These are phyloP conservation scores for Mortierella claussenii DNA, from an alignment of 192 early-diverging fungal genomes.

Conservation along the genomic window DNA sequence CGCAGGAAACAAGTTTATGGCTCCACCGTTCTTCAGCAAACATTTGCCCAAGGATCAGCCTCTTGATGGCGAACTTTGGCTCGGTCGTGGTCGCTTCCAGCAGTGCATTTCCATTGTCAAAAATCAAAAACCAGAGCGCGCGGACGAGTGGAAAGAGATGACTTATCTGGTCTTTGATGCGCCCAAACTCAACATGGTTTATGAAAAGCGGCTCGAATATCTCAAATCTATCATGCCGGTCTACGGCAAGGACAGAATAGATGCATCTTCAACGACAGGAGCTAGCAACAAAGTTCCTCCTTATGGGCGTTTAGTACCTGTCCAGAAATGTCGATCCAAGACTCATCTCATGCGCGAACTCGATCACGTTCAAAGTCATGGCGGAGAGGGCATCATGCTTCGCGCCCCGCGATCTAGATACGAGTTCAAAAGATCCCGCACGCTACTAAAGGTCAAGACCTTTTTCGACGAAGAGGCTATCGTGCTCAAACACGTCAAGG, in stretches of 20 bases:
- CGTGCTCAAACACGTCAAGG: conserved; percentile 67
- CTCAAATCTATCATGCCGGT: conserved; percentile 52
- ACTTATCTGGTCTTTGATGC: conserved; percentile 74
- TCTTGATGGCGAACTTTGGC: conserved; percentile 80
- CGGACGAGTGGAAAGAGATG: conserved; percentile 62
- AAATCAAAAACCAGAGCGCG: conserved; percentile 43
- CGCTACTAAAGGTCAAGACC: conserved; percentile 75
- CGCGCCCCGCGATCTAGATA: conserved; percentile 44
- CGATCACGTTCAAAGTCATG: conserved; percentile 62
- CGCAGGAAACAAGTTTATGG: conserved; percentile 66
- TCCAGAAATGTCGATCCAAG: conserved; percentile 53
- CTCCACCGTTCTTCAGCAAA: conserved; percentile 61
- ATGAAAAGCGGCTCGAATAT: conserved; percentile 64
- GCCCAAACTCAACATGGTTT: conserved; percentile 58
- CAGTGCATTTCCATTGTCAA: conserved; percentile 73
- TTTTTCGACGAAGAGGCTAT: conserved; percentile 79
- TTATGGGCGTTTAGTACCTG: conserved; percentile 60
- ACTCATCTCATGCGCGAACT: conserved; percentile 61
- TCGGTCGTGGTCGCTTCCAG: conserved; percentile 71
- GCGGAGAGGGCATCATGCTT: conserved; percentile 79
- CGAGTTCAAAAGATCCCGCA: conserved; percentile 59
- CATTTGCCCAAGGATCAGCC: conserved; percentile 62
- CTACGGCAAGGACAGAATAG: conserved; percentile 27
- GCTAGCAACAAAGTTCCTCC: conserved; percentile 30
- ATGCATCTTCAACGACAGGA: neutral